Base-by-base conservation (phyloP, 768 basidiomycete genomes). In the Russula lepida region DNA sequence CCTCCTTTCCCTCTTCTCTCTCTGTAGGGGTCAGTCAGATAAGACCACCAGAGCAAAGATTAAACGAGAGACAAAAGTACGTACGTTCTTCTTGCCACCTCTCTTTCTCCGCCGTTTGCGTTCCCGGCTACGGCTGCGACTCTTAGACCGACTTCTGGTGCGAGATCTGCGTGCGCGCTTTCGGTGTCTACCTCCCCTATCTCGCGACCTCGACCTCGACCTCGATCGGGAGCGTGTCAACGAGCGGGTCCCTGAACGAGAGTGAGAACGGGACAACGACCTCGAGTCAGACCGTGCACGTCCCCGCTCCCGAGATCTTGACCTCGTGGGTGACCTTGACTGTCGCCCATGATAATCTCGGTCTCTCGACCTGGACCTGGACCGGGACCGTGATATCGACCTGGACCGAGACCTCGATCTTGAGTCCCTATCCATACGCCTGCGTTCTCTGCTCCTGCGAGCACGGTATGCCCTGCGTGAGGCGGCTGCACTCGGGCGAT, bases 1-100 rank as follows among this genome's bases (percentile, higher is more conserved):
- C 69, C 85, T 87, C 76, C 82, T 88, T 62, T 84, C 82, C 48
- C 58, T 66, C 77, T 82, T 88, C 64, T 84, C 82, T 67, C 76
- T 81, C 74, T 81, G 27, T 12, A 43, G 47, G 33, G 4, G 23
- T 19, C 23, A 19, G 7, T n/a, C 54, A 8, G 39, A 33, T 62
- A 41, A 58, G 62, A 49, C 27, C 35, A 6, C 27, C 15, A 32
- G n/a, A n/a, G 17, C 3, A 39, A 9, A 3, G 32, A 21, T 15
- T 2, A 25, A 11, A 46, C 25, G 5, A 17, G 9, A 47, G 11
- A 28, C 1, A 27, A 21, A 27, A 78, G 69, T 77, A 78, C 68
- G 28, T 27, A 63, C 62, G 30, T 80, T 80, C 70, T 79, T 80
- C 72, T 71, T 74, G 3, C 63, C 64, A 62, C 67, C 64, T 50